Conservation (phyloP, 169 alveolate genomes). For the Babesia gibsoni region DNA sequence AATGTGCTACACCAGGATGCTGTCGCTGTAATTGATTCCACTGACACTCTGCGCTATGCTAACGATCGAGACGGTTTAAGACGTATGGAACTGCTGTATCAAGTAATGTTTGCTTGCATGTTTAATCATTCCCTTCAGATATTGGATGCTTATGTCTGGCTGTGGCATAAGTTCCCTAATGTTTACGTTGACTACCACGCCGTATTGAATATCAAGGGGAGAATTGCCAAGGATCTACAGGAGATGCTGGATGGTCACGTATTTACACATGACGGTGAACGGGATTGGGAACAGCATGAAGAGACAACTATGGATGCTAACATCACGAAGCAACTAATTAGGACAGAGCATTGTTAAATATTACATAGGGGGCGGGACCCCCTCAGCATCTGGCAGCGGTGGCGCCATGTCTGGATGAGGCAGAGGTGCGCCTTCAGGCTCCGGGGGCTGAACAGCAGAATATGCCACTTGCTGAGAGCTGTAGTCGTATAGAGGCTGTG, state of each 20-base stretch:
- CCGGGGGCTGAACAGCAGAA: neutral
- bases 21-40: neutral
- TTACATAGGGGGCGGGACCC: slow-evolving; percentile 12
- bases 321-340: slow-evolving; percentile 17
- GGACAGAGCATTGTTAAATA: neutral
- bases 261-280: neutral
- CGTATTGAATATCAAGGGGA: slow-evolving; percentile 12
- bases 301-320: slow-evolving; percentile 5
- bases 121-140: neutral
- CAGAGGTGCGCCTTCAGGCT: neutral
- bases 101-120: neutral
- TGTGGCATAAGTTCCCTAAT: slow-evolving; percentile 44
- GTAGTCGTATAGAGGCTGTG: slow-evolving; percentile 9
- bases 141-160: slow-evolving; percentile 50
- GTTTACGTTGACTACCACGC: slow-evolving; percentile 48
- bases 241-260: neutral
- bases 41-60: neutral
- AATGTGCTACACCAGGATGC: slow-evolving; percentile 35
- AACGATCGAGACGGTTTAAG: slow-evolving; percentile 11
- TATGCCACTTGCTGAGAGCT: neutral
- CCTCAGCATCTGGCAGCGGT: slow-evolving; percentile 12
- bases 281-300: too few species aligned
- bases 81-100: slow-evolving; percentile 36
- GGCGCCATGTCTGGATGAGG: neutral
- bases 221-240: slow-evolving; percentile 11